Conservation (phyloP, 1,139 yeast genomes). For the Debaryomycetaceae sp. region DNA sequence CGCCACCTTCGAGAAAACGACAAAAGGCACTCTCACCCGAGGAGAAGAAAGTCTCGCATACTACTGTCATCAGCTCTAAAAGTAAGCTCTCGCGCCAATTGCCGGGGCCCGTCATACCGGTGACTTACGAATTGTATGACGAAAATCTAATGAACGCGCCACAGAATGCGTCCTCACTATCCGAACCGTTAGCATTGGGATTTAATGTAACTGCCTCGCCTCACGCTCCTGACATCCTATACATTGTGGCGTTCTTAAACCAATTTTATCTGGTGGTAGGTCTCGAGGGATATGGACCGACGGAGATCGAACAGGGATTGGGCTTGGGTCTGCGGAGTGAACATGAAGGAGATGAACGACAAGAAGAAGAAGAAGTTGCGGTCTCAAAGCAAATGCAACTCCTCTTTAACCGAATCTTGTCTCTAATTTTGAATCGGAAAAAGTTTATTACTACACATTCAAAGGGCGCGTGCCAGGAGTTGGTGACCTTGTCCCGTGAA, state of each 20-base stretch:
- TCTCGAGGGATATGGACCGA: conserved; percentile 28
- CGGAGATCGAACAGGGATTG: conserved; percentile 40
- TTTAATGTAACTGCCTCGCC: conserved; percentile 20
- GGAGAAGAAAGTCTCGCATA: conserved; percentile 11
- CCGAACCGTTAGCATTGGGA: conserved; percentile 18
- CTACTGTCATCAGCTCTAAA: conserved; percentile 21
- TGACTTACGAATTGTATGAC: conserved; percentile 29
- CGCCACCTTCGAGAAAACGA: not conserved
- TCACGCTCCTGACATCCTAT: conserved; percentile 35
- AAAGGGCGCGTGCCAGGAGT: conserved; percentile 28
- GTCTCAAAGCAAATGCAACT: conserved; percentile 24
- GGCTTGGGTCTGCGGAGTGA: conserved; percentile 12
- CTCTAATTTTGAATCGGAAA: conserved; percentile 32
- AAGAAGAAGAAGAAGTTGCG: not conserved
- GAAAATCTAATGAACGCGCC: conserved; percentile 18
- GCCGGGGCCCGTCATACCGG: conserved; percentile 31
- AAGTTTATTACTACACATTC: conserved; percentile 17
- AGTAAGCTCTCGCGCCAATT: conserved; percentile 23
- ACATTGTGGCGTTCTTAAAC: conserved; percentile 30
- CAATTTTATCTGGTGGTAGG: conserved; percentile 26
- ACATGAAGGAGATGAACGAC: too few species aligned
- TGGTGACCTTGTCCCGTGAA: conserved; percentile 19
- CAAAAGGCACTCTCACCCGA: not conserved
- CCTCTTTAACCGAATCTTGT: conserved; percentile 24
- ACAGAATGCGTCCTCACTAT: conserved; percentile 10